Evolutionary conservation across 805 yeast genomes (phyloP).

Genomic region (Metschnikowia vanudenii): DNA sequence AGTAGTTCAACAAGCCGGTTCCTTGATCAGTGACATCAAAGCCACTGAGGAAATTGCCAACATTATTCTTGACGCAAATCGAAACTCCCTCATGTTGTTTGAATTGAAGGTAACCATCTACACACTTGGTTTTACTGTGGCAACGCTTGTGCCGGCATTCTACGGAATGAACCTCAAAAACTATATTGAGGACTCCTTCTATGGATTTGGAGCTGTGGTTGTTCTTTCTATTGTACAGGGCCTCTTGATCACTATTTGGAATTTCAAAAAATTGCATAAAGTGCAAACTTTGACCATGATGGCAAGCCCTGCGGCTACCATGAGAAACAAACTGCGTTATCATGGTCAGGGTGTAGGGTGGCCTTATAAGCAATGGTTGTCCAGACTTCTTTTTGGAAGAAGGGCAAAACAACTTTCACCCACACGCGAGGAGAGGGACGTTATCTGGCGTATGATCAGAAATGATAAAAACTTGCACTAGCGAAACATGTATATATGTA

Average conservation of each 20-base stretch:
- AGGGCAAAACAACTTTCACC: slow-evolving; percentile 31
- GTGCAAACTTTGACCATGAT: slow-evolving; percentile 70
- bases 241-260: slow-evolving; percentile 49
- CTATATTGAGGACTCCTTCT: slow-evolving; percentile 64
- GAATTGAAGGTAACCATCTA: slow-evolving; percentile 81
- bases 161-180: slow-evolving; percentile 86
- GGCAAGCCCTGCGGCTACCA: slow-evolving; percentile 21
- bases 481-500: neutral
- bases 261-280: slow-evolving; percentile 54
- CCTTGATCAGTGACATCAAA: slow-evolving; percentile 75
- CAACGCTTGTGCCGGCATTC: slow-evolving; percentile 81
- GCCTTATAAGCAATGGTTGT: slow-evolving; percentile 13
- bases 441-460: slow-evolving; percentile 45
- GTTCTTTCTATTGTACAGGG: slow-evolving; percentile 54
- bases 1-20: slow-evolving; percentile 86
- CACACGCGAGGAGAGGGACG: slow-evolving; percentile 36
- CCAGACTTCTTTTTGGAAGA: slow-evolving; percentile 28
- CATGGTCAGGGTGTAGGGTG: slow-evolving; percentile 5
- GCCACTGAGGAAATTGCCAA: slow-evolving; percentile 93
- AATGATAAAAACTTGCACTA: slow-evolving; percentile 27
- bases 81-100: slow-evolving; percentile 85
- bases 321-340: slow-evolving; percentile 11
- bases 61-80: slow-evolving; percentile 84
- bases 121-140: slow-evolving; percentile 81
- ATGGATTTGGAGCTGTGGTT: slow-evolving; percentile 63